Evolutionary conservation across 1,139 yeast species (phyloP), one percentile per base, ranked within the genome.

Genomic region (Suhomyces bribrorum): DNA sequence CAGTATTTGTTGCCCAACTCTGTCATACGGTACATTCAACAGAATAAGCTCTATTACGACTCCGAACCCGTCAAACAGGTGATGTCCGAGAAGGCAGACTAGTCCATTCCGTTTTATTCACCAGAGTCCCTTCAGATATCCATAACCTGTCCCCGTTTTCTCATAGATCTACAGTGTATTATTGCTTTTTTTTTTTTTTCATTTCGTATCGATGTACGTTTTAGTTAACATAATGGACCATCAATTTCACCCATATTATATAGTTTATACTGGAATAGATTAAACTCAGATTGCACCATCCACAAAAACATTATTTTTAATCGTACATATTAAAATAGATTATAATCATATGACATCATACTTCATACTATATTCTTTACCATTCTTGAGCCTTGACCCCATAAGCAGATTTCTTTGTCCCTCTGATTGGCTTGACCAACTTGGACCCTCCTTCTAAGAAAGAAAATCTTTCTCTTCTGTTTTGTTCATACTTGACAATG

Each of bases 1-100:
- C 98, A 92, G 58, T 92, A 92, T 57, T 69, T 92, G 47, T 70
- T 92, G 48, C 99, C 99, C 1, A 92, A 92, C 61, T 82, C 94
- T 29, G 98, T 94, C 33, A 92, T 94, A 42, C 75, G 97, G 51
- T 92, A 92, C 57, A 90, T 92, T 45, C 95, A 89, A 60, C 96
- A 92, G 57, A 92, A 92, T 59, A 83, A 84, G 25, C 73, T 92
- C 37, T 92, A 92, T 60, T 79, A 84, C 55, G 96, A 88, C 50
- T 78, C 87, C 12, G 97, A 90, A 62, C 97, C 97, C 1, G 97
- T 90, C 31, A 88, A 89, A 62, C 90, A 86, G 64, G 97, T 90
- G 11, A 74, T 88, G 79, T 75, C 75, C 23, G 80, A 72, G 34
- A 64, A 68, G 46, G 73, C 67, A 5, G 77, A 72, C 46, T 69